Conservation (phyloP, 2,329 filamentous ascomycete genomes). For the Alternaria triticina region DNA sequence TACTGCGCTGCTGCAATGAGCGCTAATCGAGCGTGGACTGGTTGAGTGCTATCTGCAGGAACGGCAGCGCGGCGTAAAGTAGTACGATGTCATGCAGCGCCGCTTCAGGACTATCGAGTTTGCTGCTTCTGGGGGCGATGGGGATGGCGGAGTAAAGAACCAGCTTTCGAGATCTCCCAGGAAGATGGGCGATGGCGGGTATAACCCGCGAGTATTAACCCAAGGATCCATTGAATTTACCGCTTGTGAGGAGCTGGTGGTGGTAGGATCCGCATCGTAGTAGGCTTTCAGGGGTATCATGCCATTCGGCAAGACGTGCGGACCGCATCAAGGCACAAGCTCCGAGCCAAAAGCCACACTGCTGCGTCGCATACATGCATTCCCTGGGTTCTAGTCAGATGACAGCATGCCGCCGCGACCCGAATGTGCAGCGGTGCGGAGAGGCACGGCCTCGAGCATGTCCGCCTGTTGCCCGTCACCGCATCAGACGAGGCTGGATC, state of each 20-base stretch:
- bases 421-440: background rate
- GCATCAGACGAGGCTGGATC: background rate
- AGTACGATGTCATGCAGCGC: constrained; percentile 9
- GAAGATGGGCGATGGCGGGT: constrained; percentile 3
- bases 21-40: constrained; percentile 19
- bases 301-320: constrained; percentile 12
- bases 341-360: constrained; percentile 3
- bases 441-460: background rate
- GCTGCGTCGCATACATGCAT: constrained; percentile 15
- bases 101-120: background rate
- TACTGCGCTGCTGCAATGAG: constrained; percentile 11
- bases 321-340: constrained; percentile 9
- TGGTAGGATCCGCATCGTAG: constrained; percentile 12
- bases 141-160: background rate
- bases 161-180: constrained; percentile 2
- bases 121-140: background rate
- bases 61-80: constrained; percentile 7
- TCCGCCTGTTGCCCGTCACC: background rate
- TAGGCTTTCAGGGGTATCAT: constrained; percentile 15
- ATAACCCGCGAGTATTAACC: constrained; percentile 14
- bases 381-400: constrained; percentile 5
- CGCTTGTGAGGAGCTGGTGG: constrained; percentile 15
- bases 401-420: background rate
- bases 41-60: constrained; percentile 14
- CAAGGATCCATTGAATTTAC: constrained; percentile 13